A percentile compares a stretch with the other conserved stretches of the same genome.
Evolutionary conservation across 1,284 basidiomycete genomes (phyloP).

Genomic region (Salmacisia buchloeana): DNA sequence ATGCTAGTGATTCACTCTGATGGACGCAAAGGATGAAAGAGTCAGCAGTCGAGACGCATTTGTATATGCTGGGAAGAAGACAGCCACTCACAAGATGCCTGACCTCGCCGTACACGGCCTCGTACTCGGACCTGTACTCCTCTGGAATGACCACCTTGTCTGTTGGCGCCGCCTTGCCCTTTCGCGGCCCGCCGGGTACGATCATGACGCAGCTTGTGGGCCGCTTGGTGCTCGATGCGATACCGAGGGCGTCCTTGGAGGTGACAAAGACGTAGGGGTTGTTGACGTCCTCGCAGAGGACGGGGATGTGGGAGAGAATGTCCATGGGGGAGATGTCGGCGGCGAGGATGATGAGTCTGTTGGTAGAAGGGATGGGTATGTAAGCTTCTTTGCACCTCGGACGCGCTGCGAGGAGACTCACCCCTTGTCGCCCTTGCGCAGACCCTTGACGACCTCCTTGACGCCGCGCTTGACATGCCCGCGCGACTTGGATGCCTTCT

Average conservation of each 20-base stretch:
- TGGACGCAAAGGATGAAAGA: not conserved
- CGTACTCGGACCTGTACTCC: constrained; percentile 72
- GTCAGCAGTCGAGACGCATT: not conserved
- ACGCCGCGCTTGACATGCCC: constrained; percentile 51
- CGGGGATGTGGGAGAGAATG: constrained; percentile 92
- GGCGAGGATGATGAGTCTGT: constrained; percentile 80
- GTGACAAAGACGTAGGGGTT: constrained; percentile 74
- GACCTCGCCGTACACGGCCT: constrained; percentile 77
- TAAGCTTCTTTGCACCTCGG: too few relatives aligned
- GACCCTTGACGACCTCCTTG: constrained; percentile 49
- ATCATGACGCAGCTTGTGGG: constrained; percentile 98
- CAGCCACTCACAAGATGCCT: constrained; percentile 60
- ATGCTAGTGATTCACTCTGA: constrained; percentile 2
- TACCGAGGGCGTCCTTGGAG: constrained; percentile 70
- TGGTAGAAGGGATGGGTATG: not conserved
- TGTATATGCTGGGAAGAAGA: not conserved
- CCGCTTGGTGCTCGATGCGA: constrained; percentile 91
- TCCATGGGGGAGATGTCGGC: constrained; percentile 97
- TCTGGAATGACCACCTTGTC: constrained; percentile 62
- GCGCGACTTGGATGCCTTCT: constrained; percentile 47
- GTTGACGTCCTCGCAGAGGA: constrained; percentile 87
- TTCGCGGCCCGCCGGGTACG: constrained; percentile 58
- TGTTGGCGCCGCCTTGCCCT: constrained; percentile 58
- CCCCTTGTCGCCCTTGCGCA: constrained; percentile 48
- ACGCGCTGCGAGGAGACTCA: too few relatives aligned